These are phyloP conservation scores for Prunella vulgaris DNA, from an alignment of 257 asterid species.

Conservation along the genomic window DNA sequence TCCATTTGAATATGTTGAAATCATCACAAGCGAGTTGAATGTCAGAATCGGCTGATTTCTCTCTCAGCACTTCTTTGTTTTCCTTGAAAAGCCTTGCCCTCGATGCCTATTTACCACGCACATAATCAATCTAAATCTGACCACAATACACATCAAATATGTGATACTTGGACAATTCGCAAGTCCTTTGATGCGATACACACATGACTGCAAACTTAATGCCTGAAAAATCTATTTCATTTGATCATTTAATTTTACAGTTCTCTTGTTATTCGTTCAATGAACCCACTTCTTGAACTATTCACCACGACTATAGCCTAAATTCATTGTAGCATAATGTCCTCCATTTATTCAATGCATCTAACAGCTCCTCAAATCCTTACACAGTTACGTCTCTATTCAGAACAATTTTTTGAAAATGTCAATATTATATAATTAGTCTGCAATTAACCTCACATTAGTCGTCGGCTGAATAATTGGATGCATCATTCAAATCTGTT, in stretches of 20 bases:
- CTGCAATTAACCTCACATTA: neutral
- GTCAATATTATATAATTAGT: neutral
- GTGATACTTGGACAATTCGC: neutral
- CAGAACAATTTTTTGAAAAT: neutral
- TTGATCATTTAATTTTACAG: neutral
- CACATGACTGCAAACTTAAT: neutral
- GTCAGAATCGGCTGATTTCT: conserved; percentile 90
- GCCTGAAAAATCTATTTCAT: neutral
- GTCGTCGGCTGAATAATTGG: neutral
- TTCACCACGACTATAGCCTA: neutral
- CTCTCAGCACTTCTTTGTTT: conserved; percentile 95
- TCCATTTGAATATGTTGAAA: conserved; percentile 91
- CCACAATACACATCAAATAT: neutral
- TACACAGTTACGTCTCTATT: neutral
- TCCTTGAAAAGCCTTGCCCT: conserved; percentile 96
- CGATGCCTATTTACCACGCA: conserved; percentile 57
- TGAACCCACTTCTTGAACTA: neutral
- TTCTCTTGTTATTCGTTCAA: neutral
- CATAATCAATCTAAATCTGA: neutral
- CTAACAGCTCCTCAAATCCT: neutral
- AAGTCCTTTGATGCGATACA: conserved; percentile 8
- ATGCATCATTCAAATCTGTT: neutral
- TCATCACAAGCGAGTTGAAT: conserved; percentile 96
- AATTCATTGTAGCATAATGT: neutral
- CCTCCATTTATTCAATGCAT: neutral